Conservation (phyloP, 1,284 basidiomycete species). For the Malassezia restricta region DNA sequence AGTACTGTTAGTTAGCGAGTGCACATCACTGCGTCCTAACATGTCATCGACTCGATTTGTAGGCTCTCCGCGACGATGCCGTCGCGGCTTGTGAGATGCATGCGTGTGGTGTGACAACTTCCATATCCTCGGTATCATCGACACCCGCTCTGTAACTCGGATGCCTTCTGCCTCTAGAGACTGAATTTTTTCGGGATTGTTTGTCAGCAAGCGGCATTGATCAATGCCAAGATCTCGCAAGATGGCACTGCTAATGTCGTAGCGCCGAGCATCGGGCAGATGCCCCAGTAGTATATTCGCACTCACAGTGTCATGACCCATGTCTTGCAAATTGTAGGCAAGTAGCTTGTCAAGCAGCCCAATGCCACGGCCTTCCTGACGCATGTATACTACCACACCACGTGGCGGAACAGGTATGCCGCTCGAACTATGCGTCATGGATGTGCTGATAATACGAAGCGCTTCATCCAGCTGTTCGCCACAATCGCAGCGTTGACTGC, state of each 20-base stretch:
- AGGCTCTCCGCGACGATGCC: not conserved
- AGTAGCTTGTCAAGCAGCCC: slow-evolving; percentile 89
- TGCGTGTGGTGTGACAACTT: slow-evolving; percentile 22
- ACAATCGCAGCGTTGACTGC: slow-evolving; percentile 96
- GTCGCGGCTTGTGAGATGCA: not conserved
- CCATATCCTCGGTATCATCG: slow-evolving; percentile 93
- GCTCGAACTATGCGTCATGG: not conserved
- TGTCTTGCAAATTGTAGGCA: slow-evolving; percentile 94
- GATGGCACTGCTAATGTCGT: slow-evolving; percentile 81
- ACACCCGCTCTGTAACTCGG: slow-evolving; percentile 66
- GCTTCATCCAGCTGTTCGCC: slow-evolving; percentile 97
- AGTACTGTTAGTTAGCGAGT: slow-evolving; percentile 7
- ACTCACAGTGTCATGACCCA: slow-evolving; percentile 94
- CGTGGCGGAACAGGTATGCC: slow-evolving; percentile 16
- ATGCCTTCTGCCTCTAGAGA: slow-evolving; percentile 76
- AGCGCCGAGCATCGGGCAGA: slow-evolving; percentile 82
- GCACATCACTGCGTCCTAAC: slow-evolving; percentile 3
- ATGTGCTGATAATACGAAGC: slow-evolving; percentile 65
- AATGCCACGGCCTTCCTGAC: slow-evolving; percentile 97
- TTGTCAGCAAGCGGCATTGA: slow-evolving; percentile 65
- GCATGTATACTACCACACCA: slow-evolving; percentile 90
- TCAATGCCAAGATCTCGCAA: slow-evolving; percentile 73
- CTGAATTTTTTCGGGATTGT: slow-evolving; percentile 93
- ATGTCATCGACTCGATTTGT: slow-evolving; percentile 12
- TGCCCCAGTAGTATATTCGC: slow-evolving; percentile 93